A percentile compares a stretch with the other conserved stretches of the same genome.
Evolutionary conservation across 176 grass and related monocot genomes (phyloP).

Genomic region (Oryza australiensis): DNA sequence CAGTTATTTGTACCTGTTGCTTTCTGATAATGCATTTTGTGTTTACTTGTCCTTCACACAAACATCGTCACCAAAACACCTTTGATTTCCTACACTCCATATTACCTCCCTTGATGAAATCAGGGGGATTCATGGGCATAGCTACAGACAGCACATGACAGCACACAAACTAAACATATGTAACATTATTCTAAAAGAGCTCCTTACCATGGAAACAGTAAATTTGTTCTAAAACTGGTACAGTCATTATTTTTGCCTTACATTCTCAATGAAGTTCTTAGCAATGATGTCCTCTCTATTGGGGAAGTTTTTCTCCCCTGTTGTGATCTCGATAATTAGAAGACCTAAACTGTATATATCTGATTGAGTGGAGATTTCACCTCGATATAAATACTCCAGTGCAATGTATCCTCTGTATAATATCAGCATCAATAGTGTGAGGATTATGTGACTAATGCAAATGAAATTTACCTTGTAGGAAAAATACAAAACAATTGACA

Average conservation of each 20-base stretch:
- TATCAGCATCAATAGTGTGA: background rate
- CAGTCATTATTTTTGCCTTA: background rate
- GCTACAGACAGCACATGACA: too few relatives aligned
- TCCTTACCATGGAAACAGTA: too few relatives aligned
- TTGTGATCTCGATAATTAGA: slow-evolving; percentile 39
- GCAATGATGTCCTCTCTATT: background rate
- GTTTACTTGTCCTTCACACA: background rate
- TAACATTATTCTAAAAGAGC: background rate
- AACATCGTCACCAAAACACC: background rate
- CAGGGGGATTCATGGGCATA: background rate
- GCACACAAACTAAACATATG: background rate
- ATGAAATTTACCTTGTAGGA: background rate
- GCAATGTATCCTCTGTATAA: slow-evolving; percentile 40
- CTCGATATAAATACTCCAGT: slow-evolving; percentile 38
- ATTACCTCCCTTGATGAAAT: too few relatives aligned
- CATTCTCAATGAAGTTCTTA: slow-evolving; percentile 22
- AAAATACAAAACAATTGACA: background rate
- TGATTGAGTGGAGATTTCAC: slow-evolving; percentile 34
- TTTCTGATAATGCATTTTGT: background rate
- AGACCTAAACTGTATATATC: slow-evolving; percentile 44
- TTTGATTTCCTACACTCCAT: too few relatives aligned
- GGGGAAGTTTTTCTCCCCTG: slow-evolving; percentile 1
- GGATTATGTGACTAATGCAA: background rate
- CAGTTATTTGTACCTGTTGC: background rate
- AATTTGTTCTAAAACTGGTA: background rate